A percentile compares a stretch with the other conserved stretches of the same genome.
Conservation (phyloP, 2,329 filamentous ascomycete genomes). For the Fusarium illudens region DNA sequence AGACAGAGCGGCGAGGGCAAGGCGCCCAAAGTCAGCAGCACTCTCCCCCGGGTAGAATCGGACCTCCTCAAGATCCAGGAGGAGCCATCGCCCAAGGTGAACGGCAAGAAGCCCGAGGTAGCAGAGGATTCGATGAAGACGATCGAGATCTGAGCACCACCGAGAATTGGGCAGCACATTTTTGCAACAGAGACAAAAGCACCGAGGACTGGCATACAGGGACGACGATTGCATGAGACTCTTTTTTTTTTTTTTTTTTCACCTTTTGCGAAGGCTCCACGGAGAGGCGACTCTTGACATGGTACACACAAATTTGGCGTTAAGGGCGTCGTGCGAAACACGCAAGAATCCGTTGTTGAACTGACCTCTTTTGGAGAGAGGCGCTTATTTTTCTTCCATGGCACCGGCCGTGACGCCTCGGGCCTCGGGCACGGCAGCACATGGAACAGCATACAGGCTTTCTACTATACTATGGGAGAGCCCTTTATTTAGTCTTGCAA, state of each 20-base stretch:
- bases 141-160: conserved; percentile 62
- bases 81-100: conserved; percentile 51
- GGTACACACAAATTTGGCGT: conserved; percentile 40
- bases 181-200: conserved; percentile 35
- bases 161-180: conserved; percentile 19
- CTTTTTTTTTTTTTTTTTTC: conserved; percentile 39
- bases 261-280: conserved; percentile 47
- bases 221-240: conserved; percentile 42
- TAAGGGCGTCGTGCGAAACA: conserved; percentile 41
- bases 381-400: conserved; percentile 12
- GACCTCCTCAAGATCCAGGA: conserved; percentile 51
- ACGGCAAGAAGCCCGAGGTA: conserved; percentile 55
- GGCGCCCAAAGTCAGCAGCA: conserved; percentile 44
- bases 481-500: conserved; percentile 20
- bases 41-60: conserved; percentile 47
- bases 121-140: conserved; percentile 66
- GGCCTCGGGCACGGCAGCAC: not conserved
- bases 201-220: conserved; percentile 40
- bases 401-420: not conserved
- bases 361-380: conserved; percentile 33
- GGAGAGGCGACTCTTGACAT: conserved; percentile 35
- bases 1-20: conserved; percentile 56
- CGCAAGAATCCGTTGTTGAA: conserved; percentile 33
- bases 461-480: conserved; percentile 25
- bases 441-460: conserved; percentile 30